phyloP scores from a whole-genome alignment of 257 asterid species.

The Galeopsis tetrahit region DNA sequence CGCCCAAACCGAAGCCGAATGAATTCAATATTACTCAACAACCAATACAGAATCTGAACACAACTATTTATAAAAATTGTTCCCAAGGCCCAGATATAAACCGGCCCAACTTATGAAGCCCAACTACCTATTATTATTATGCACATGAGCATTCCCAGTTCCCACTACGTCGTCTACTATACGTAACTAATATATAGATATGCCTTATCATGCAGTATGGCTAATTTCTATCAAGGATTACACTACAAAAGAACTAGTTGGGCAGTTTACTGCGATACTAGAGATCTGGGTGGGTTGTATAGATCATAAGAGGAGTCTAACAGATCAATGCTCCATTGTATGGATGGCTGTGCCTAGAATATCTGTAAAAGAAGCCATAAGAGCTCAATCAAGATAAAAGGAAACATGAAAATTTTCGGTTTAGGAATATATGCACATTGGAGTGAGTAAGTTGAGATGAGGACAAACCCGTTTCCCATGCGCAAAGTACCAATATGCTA shows the following conservation, averaged over 20 bases:
- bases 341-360: background rate
- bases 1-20: too few relatives aligned
- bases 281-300: background rate
- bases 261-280: background rate
- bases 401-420: background rate
- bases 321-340: background rate
- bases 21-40: too few relatives aligned
- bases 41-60: too few relatives aligned
- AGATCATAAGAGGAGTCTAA: background rate
- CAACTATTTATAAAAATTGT: too few relatives aligned
- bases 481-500: background rate
- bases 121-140: too few relatives aligned
- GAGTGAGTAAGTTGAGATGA: background rate
- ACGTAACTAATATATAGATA: too few relatives aligned
- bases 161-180: too few relatives aligned
- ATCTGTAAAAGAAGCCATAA: background rate
- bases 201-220: background rate
- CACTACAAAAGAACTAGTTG: background rate
- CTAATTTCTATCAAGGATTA: background rate
- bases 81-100: too few relatives aligned
- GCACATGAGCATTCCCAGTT: too few relatives aligned
- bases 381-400: background rate
- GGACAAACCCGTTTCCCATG: background rate
- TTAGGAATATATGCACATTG: too few relatives aligned
- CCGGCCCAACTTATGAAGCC: too few relatives aligned